A percentile compares a stretch with the other conserved stretches of the same genome.
Conservation (phyloP, 768 basidiomycete genomes). For the Auricularia heimuer region DNA sequence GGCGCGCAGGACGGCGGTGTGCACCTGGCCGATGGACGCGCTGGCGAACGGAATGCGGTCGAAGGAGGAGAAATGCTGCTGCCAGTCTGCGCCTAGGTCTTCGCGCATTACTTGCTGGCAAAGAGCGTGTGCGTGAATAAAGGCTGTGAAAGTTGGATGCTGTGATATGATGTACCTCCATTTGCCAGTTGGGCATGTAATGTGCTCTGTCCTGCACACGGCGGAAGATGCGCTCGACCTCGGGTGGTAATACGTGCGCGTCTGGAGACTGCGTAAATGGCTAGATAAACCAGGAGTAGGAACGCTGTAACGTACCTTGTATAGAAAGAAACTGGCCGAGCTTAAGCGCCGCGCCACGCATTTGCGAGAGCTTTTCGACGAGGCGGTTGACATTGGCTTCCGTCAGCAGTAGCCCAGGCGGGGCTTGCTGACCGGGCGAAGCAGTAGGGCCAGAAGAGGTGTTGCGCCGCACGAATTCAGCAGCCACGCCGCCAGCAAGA, state of each 20-base stretch:
- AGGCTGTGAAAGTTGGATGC: neutral
- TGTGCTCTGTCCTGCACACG: constrained; percentile 91
- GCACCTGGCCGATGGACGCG: constrained; percentile 96
- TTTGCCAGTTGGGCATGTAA: constrained; percentile 98
- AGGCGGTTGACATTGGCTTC: constrained; percentile 85
- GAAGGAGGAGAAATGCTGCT: constrained; percentile 58
- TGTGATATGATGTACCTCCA: constrained; percentile 52
- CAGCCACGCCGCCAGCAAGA: constrained; percentile 78
- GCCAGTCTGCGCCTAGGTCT: constrained; percentile 74
- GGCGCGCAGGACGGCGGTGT: constrained; percentile 56
- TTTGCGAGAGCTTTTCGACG: constrained; percentile 85
- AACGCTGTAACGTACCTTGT: constrained; percentile 45
- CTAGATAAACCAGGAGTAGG: neutral
- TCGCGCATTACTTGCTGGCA: constrained; percentile 54
- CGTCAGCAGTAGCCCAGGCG: constrained; percentile 66
- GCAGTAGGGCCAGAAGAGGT: constrained; percentile 49
- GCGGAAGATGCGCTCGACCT: constrained; percentile 80
- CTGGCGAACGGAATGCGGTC: constrained; percentile 85
- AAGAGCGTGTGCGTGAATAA: neutral
- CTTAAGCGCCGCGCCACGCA: constrained; percentile 95
- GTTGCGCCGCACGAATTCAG: constrained; percentile 41
- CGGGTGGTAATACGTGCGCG: constrained; percentile 76
- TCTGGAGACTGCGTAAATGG: constrained; percentile 37
- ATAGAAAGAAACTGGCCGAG: constrained; percentile 97
- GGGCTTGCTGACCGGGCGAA: constrained; percentile 17